Percentiles rank a stretch among this genome's conserved stretches.
These are phyloP conservation scores for Juglanconis oblonga DNA, from an alignment of 2,329 filamentous ascomycete species.

Conservation along the genomic window DNA sequence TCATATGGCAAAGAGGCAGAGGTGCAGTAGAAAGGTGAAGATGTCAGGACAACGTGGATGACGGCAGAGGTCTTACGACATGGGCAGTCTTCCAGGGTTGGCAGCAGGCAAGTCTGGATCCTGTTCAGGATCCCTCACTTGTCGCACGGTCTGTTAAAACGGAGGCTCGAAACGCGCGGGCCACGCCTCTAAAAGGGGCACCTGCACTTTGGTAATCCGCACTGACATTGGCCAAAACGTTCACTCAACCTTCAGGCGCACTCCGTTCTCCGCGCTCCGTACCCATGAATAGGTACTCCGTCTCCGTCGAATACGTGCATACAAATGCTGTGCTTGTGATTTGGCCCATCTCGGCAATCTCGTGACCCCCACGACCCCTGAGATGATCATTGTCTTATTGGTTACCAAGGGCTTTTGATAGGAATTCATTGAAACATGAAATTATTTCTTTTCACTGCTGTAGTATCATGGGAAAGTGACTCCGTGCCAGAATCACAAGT, in stretches of 20 bases:
- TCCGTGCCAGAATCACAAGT: neutral
- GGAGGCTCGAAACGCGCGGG: constrained; percentile 5
- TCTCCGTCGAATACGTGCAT: no score
- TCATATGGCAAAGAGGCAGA: neutral
- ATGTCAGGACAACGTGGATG: constrained; percentile 9
- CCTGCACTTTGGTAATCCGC: neutral
- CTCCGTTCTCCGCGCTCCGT: no score
- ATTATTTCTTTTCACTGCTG: neutral
- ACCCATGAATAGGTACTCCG: neutral
- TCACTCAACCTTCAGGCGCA: neutral
- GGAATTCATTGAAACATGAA: neutral
- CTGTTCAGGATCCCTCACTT: neutral
- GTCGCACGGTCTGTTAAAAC: neutral
- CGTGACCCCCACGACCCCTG: constrained; percentile 6
- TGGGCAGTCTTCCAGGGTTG: constrained; percentile 4
- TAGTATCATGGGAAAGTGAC: neutral
- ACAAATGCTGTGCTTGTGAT: no score
- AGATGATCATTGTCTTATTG: neutral
- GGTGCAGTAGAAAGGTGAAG: neutral
- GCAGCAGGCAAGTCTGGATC: neutral
- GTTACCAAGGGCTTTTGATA: neutral
- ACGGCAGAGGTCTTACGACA: constrained; percentile 18
- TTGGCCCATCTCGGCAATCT: constrained; percentile 7
- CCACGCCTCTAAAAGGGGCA: neutral
- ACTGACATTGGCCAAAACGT: neutral